Base-by-base conservation (phyloP, 2,329 filamentous ascomycete genomes). In the Paecilomyces sp. region DNA sequence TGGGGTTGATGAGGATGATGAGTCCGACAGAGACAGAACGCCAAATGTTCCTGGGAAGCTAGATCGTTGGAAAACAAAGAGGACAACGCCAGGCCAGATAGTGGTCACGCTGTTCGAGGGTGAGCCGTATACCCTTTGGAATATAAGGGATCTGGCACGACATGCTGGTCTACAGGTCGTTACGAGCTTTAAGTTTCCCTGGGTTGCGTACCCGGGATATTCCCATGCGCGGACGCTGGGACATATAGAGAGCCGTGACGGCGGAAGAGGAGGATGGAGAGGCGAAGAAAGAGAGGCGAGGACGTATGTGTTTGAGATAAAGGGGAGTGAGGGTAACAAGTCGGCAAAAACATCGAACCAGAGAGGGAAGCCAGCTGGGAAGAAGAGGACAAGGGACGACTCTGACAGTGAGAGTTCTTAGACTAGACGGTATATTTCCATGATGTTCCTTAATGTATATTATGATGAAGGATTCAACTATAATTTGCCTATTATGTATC, bases 61-160 rank as follows among this genome's bases (percentile, higher is more conserved):
- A 61, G 62, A 60, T 54, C 58, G 57, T 34, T 22, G 55, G 58
- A 4, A 64, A 41, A 52, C 54, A 15, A 54, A 59, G 34, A 57
- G 72, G 24, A 70, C 68, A 9, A 69, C 68, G 3, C 71, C 73
- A n/a, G 79, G 79, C 4, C 75, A 83, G 66, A 86, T 97, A 58
- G 76, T 96, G 57, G 86, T 97, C 24, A 95, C 92, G 0, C 78
- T 97, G 9, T 99, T 99, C 73, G 93, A 97, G 74, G 90, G 89
- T 60, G 89, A 95, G 74, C 94, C 94, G 0, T 99, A 99, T 73
- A 93, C 91, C 1, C 82, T 97, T 0, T 99, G 94, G 94, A 97
- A 97, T 77, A 83, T 97, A 28, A 85, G 88, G 36, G 93, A 97
- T 77, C 80, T 99, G 30, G 94, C 85, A 1, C 83, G 93, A 6